phyloP scores from a whole-genome alignment of 495 filamentous ascomycete species.

The Penicillium odoratum region DNA sequence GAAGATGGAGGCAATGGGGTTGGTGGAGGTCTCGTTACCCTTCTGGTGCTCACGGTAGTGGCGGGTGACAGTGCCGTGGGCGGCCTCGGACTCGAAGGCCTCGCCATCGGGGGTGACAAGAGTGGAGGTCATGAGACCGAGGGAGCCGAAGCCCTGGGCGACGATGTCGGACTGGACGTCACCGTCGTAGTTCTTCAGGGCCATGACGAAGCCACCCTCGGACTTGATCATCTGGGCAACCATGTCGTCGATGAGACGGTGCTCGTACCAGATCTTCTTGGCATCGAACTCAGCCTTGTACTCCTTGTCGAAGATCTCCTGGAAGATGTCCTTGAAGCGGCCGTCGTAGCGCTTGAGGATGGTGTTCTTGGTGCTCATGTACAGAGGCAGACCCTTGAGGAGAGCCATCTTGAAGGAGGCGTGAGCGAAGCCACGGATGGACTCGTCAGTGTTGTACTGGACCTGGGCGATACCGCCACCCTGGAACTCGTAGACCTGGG shows the following conservation, averaged over 20 bases:
- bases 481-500: conserved; percentile 89
- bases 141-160: conserved; percentile 95
- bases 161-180: conserved; percentile 98
- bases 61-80: conserved; percentile 96
- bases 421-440: conserved; percentile 91
- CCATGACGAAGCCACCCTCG: conserved; percentile 92
- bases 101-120: conserved; percentile 93
- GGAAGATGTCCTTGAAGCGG: conserved; percentile 98
- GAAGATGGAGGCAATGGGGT: conserved; percentile 98
- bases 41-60: conserved; percentile 99
- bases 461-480: conserved; percentile 87
- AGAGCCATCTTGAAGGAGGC: conserved; percentile 94
- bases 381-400: conserved; percentile 81
- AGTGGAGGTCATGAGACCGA: conserved; percentile 97
- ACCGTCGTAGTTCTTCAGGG: conserved; percentile 99
- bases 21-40: conserved; percentile 93
- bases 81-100: conserved; percentile 96
- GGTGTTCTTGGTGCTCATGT: conserved; percentile 99
- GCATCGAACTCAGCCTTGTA: conserved; percentile 89
- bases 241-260: conserved; percentile 99
- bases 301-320: conserved; percentile 85
- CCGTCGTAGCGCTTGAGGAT: conserved; percentile 99
- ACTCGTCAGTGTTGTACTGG: conserved; percentile 97
- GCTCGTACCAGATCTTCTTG: conserved; percentile 97
- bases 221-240: conserved; percentile 99